Evolutionary conservation across 768 basidiomycete genomes (phyloP), one percentile per base, ranked within the genome.

Genomic region (Rhodosporidiobolus odoratus): DNA sequence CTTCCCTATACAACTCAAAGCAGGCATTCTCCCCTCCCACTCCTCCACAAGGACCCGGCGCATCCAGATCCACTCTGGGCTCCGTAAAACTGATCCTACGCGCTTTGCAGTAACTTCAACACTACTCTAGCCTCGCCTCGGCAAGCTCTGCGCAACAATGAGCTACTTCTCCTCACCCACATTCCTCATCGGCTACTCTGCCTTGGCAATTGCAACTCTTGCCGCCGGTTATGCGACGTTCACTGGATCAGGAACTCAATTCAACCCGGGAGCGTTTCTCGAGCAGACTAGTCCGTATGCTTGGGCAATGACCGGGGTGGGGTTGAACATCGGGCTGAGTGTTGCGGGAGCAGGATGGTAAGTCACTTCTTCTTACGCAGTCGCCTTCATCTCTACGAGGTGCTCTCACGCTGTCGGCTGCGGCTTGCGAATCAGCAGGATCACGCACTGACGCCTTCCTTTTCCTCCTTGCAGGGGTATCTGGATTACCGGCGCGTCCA

Each of bases 301-400:
- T 45, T 98, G 92, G 92, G 94, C 88, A 0, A 84, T 91, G 56
- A 86, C 88, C 5, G 96, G 96, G 16, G 89, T 97, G 45, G 93
- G 91, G 25, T 83, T 97, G 50, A 95, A 92, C 76, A 91, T 95
- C 62, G 96, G 96, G 7, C 79, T 98, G 62, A 93, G 91, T 77
- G 93, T 96, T 4, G 81, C 92, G 4, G 96, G 95, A 68, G 96
- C 95, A 58, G 95, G 89, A 81, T 98, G 96, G 96, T 95, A 56
- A 71, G 90, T 80, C 19, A 2, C 53, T 1, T 16, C 17, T 32
- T 45, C 38, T 10, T 41, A 4, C 58, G 8, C 27, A 3, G 19
- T 15, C 17, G 3, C 16, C 23, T 2, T 30, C 2, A 7, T 50
- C 17, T 1, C 10, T 2, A 27, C 43, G 59, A 3, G 59, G 27